phyloP scores from a whole-genome alignment of 78 protist genomes.

The slime mould (Dictyostelium discoideum) region DNA sequence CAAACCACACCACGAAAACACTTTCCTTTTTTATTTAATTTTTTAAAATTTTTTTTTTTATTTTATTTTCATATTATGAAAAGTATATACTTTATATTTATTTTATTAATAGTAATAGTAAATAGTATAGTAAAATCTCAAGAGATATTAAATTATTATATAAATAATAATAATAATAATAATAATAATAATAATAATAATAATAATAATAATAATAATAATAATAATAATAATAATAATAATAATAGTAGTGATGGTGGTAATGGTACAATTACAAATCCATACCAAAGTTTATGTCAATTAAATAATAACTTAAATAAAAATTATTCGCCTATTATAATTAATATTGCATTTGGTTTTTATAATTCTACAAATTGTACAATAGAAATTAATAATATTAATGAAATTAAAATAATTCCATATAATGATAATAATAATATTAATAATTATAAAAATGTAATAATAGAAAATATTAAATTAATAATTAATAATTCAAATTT shows the following conservation, averaged over 20 bases:
- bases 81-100: not conserved
- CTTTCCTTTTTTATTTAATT: too few species aligned
- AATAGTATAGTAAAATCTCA: too few species aligned
- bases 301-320: too few species aligned
- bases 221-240: too few species aligned
- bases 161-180: too few species aligned
- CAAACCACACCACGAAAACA: too few species aligned
- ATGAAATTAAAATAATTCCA: not conserved
- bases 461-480: not conserved
- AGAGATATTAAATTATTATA: not conserved
- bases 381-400: too few species aligned
- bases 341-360: not conserved
- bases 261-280: not conserved
- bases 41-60: too few species aligned
- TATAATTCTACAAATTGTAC: not conserved
- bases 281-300: not conserved
- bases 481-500: not conserved
- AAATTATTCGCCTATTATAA: not conserved
- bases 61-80: not conserved
- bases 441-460: not conserved
- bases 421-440: not conserved
- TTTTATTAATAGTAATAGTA: not conserved
- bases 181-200: too few species aligned
- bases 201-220: too few species aligned
- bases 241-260: too few species aligned